Evolutionary conservation across 2,329 filamentous ascomycete species (phyloP).

Genomic region (Phaeosphaeria sp.): DNA sequence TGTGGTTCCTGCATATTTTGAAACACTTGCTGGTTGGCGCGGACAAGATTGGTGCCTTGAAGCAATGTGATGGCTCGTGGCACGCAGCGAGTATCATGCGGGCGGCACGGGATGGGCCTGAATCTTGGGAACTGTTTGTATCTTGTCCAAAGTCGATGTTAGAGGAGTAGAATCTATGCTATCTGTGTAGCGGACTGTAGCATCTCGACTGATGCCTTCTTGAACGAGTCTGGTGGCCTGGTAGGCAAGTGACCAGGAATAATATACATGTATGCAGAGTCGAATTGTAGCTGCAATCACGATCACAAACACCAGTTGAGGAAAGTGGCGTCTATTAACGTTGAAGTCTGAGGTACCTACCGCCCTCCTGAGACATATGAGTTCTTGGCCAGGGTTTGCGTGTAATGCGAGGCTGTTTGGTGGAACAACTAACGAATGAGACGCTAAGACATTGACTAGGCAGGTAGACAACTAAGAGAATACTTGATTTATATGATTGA

Average conservation of each 20-base stretch:
- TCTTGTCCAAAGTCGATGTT: background rate
- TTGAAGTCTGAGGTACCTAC: slow-evolving; percentile 1
- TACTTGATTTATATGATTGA: background rate
- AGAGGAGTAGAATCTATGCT: too few relatives aligned
- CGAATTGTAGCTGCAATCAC: background rate
- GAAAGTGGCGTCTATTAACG: background rate
- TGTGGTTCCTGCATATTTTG: slow-evolving; percentile 6
- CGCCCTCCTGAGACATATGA: background rate
- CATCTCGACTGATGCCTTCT: too few relatives aligned
- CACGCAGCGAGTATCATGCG: background rate
- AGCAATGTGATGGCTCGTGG: background rate
- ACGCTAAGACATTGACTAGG: background rate
- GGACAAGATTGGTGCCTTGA: background rate
- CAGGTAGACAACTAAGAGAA: background rate
- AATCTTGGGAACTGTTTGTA: background rate
- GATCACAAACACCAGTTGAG: background rate
- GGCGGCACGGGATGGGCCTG: background rate
- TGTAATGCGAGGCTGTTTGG: background rate
- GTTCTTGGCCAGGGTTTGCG: slow-evolving; percentile 1
- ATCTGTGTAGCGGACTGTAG: too few relatives aligned
- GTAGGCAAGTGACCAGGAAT: too few relatives aligned
- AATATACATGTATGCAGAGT: too few relatives aligned
- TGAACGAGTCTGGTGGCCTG: too few relatives aligned
- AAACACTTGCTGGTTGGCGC: slow-evolving; percentile 1
- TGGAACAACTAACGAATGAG: background rate